Percentiles rank a stretch among this genome's conserved stretches.
Evolutionary conservation across 108 stramenopile species (phyloP).

Genomic region (Cylindrotheca fusiformis): DNA sequence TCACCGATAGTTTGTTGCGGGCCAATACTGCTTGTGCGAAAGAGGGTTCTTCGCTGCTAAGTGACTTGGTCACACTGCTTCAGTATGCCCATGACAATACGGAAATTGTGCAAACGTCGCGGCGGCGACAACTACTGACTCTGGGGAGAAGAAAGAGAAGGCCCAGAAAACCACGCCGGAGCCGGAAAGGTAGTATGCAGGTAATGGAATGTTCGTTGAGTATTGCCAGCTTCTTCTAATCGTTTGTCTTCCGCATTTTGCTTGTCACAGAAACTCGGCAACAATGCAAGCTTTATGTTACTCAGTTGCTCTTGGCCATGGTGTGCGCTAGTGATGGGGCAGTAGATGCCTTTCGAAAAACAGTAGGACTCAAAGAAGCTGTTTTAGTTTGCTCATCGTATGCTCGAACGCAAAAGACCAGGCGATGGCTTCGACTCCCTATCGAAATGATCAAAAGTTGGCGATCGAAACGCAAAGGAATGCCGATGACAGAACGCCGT

Average conservation of each 20-base stretch:
- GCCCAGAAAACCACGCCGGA: not conserved
- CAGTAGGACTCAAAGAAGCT: constrained; percentile 60
- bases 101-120: not conserved
- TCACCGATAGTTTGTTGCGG: constrained; percentile 75
- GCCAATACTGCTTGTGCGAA: constrained; percentile 45
- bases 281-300: constrained; percentile 69
- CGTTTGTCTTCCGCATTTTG: not conserved
- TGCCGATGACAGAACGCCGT: not conserved
- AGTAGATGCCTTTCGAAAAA: constrained; percentile 57
- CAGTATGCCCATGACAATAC: constrained; percentile 53
- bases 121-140: constrained; percentile 1
- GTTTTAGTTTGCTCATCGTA: constrained; percentile 65
- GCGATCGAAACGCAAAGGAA: constrained; percentile 4
- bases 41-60: constrained; percentile 17
- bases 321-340: constrained; percentile 73
- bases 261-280: constrained; percentile 40
- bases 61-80: constrained; percentile 62
- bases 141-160: not conserved
- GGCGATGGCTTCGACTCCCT: constrained; percentile 58
- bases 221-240: not conserved
- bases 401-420: constrained; percentile 34
- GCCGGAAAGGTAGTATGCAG: constrained; percentile 2
- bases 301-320: constrained; percentile 77
- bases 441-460: constrained; percentile 36
- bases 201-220: not conserved